Percentiles rank a stretch among this genome's conserved stretches.
Conservation (phyloP, 139 green algal species). For the Tetradesmus lagerheimii region DNA sequence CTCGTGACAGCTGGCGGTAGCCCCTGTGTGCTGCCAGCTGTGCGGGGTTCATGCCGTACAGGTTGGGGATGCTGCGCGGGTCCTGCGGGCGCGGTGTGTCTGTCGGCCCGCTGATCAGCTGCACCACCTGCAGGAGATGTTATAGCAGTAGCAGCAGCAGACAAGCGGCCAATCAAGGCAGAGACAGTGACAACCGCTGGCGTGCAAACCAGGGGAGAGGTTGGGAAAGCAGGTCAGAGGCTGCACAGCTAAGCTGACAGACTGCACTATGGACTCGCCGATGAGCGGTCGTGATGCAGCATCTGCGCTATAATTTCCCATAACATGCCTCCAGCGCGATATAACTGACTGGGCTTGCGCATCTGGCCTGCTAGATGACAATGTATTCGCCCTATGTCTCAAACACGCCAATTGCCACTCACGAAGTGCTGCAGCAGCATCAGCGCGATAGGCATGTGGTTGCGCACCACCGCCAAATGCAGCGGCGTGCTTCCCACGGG, state of each 20-base stretch:
- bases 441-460: background rate
- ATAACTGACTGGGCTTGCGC: no score
- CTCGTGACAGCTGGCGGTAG: background rate
- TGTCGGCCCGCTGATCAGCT: background rate
- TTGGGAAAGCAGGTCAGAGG: no score
- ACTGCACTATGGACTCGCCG: background rate
- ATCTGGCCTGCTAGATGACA: background rate
- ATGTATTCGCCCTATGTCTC: no score
- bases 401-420: background rate
- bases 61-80: constrained; percentile 31
- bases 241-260: background rate
- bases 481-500: constrained; percentile 59
- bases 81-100: background rate
- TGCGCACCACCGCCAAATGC: constrained; percentile 53
- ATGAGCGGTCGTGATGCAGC: no score
- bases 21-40: constrained; percentile 39
- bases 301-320: no score
- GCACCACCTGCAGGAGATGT: constrained; percentile 14
- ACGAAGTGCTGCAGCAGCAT: constrained; percentile 49
- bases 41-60: constrained; percentile 42
- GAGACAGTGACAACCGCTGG: no score
- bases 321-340: no score
- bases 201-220: no score
- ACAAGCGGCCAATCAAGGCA: background rate
- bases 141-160: background rate